phyloP scores from a whole-genome alignment of 2,329 filamentous ascomycete species.

The Sporothrix euskadiensis region DNA sequence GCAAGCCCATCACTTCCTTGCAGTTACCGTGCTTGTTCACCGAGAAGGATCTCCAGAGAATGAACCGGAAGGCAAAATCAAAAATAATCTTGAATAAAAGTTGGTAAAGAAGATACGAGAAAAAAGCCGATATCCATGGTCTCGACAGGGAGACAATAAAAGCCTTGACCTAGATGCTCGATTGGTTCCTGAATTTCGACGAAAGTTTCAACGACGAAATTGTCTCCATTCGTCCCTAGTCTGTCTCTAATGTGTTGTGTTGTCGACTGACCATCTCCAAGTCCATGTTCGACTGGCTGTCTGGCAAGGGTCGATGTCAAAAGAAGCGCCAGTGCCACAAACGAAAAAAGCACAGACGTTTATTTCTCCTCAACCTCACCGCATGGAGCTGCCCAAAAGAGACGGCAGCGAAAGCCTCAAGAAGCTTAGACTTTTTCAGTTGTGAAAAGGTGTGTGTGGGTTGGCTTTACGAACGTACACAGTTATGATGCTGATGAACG shows the following conservation, averaged over 20 bases:
- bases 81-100: no score
- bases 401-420: background rate
- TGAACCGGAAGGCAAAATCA: background rate
- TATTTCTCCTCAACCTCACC: background rate
- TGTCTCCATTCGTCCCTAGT: background rate
- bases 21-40: background rate
- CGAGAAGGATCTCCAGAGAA: background rate
- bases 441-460: background rate
- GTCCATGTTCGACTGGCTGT: background rate
- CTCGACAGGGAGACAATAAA: background rate
- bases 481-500: background rate
- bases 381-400: constrained; percentile 1
- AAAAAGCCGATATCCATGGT: background rate
- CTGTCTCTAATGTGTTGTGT: background rate
- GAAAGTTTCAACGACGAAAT: background rate
- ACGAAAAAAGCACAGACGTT: background rate
- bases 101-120: no score
- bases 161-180: background rate
- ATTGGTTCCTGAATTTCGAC: background rate
- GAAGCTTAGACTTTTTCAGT: background rate
- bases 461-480: background rate
- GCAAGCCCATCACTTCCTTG: background rate
- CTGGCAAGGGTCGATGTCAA: background rate
- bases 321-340: background rate
- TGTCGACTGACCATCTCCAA: background rate